These are phyloP conservation scores for Citrullus colocynthis DNA, from an alignment of 306 rosid genomes.

Conservation along the genomic window DNA sequence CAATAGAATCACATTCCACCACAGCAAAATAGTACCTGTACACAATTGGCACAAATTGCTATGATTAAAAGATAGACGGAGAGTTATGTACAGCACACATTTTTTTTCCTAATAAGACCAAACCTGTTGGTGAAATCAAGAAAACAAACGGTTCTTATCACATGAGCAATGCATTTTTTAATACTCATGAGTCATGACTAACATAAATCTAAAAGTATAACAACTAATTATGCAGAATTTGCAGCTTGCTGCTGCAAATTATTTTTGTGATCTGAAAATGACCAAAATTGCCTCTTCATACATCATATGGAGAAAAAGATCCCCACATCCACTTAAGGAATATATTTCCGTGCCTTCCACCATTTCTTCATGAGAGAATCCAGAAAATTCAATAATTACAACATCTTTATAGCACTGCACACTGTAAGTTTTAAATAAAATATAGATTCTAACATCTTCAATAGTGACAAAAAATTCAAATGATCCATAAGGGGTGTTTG, in stretches of 20 bases:
- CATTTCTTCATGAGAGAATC: neutral
- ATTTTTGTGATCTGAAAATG: neutral
- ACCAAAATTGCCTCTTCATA: neutral
- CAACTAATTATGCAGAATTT: neutral
- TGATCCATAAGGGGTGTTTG: neutral
- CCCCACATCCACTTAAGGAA: neutral
- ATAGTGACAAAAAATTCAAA: neutral
- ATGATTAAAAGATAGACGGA: neutral
- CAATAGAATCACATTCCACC: slow-evolving; percentile 71
- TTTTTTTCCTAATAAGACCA: neutral
- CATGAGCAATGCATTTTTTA: neutral
- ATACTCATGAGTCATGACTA: neutral
- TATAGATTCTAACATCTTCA: neutral
- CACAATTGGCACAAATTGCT: neutral
- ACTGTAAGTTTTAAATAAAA: neutral
- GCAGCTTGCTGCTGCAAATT: neutral
- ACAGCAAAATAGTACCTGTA: slow-evolving; percentile 72
- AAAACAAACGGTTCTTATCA: neutral
- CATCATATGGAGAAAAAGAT: neutral
- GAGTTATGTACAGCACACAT: neutral
- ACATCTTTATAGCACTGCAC: neutral
- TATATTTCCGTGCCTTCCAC: neutral
- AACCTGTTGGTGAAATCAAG: neutral
- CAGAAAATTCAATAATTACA: neutral
- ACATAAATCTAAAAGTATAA: neutral